A percentile compares a stretch with the other conserved stretches of the same genome.
Evolutionary conservation across 2,329 filamentous ascomycete genomes (phyloP).

Genomic region (Penicillium crustosum): DNA sequence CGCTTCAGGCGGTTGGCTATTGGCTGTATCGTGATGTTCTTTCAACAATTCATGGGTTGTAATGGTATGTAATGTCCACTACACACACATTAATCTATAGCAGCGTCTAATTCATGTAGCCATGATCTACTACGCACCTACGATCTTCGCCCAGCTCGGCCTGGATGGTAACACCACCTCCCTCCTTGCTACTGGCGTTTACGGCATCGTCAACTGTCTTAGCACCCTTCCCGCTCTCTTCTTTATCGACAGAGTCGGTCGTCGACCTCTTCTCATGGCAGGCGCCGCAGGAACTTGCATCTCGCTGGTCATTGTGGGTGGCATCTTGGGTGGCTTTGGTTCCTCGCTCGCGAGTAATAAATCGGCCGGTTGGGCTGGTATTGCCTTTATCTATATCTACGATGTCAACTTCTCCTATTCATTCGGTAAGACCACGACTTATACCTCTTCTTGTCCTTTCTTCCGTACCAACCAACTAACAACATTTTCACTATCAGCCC

Average conservation of each 20-base stretch:
- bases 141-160: constrained; percentile 48
- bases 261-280: constrained; percentile 36
- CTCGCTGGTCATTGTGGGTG: constrained; percentile 38
- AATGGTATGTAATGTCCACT: constrained; percentile 35
- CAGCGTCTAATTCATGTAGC: constrained; percentile 23
- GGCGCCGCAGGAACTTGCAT: constrained; percentile 39
- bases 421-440: constrained; percentile 29
- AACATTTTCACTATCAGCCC: constrained; percentile 22
- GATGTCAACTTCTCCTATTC: constrained; percentile 42
- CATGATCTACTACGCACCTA: constrained; percentile 52
- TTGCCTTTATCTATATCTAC: constrained; percentile 42
- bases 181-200: constrained; percentile 39
- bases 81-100: neutral
- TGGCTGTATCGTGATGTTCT: constrained; percentile 43
- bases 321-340: constrained; percentile 36
- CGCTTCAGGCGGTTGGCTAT: constrained; percentile 41
- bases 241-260: constrained; percentile 38
- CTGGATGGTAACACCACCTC: constrained; percentile 39
- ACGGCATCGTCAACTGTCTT: constrained; percentile 42
- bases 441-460: neutral
- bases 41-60: constrained; percentile 50
- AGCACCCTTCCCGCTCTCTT: constrained; percentile 37
- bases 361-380: constrained; percentile 38
- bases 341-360: constrained; percentile 29
- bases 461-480: neutral